phyloP scores from a whole-genome alignment of 805 yeast genomes.

The Wickerhamiella siamensis region DNA sequence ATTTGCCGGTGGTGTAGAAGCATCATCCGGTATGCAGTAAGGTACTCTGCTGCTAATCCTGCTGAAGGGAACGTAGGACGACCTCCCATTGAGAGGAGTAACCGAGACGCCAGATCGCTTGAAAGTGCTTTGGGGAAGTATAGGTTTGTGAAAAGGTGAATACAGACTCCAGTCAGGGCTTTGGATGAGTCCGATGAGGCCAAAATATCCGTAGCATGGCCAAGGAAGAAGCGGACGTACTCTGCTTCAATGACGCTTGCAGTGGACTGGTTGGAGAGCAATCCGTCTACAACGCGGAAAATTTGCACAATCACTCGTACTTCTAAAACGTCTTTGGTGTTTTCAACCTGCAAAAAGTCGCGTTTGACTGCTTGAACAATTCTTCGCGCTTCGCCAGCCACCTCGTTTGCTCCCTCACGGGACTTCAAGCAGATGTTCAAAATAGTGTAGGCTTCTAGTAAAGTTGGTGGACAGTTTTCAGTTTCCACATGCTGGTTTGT shows the following conservation, averaged over 20 bases:
- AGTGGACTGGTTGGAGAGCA: conserved; percentile 5
- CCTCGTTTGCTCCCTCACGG: background rate
- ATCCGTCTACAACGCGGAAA: conserved; percentile 9
- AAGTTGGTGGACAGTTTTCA: background rate
- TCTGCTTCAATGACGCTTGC: background rate
- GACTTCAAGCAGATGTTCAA: background rate
- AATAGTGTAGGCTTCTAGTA: conserved; percentile 1
- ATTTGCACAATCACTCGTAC: conserved; percentile 12
- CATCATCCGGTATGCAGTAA: conserved; percentile 2
- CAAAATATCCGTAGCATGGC: background rate
- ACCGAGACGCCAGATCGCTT: background rate
- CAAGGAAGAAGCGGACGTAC: conserved; percentile 4
- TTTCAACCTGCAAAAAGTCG: background rate
- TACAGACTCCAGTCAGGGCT: conserved; percentile 9
- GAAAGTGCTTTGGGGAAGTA: conserved; percentile 1
- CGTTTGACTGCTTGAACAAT: background rate
- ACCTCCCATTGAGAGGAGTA: conserved; percentile 1
- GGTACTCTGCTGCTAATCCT: conserved; percentile 5
- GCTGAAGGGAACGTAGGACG: conserved; percentile 1
- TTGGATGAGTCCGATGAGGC: conserved; percentile 6
- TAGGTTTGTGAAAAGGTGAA: conserved; percentile 6
- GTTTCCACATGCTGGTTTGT: background rate
- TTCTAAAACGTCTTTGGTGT: conserved; percentile 7
- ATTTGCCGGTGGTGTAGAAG: conserved; percentile 1
- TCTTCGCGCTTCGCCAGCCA: background rate